phyloP scores from a whole-genome alignment of 139 green algal genomes.

The Picochlorum costavermella region DNA sequence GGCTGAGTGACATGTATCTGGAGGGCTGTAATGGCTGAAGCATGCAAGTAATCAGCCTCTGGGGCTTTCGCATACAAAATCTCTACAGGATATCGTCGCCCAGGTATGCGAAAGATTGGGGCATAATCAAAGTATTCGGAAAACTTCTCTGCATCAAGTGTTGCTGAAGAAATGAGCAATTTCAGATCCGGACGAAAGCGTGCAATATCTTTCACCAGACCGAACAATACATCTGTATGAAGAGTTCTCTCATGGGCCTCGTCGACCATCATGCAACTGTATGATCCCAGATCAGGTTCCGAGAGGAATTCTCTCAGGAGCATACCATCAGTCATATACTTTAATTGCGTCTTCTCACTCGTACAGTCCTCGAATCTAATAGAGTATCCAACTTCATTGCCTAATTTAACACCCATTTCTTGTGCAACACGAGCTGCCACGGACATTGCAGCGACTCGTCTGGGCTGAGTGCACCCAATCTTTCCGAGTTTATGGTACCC shows the following conservation, averaged over 20 bases:
- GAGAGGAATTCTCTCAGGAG: conserved; percentile 93
- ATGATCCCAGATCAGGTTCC: conserved; percentile 89
- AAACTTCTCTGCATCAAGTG: conserved; percentile 89
- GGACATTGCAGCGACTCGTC: conserved; percentile 91
- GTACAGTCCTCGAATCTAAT: conserved; percentile 99
- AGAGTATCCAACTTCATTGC: conserved; percentile 90
- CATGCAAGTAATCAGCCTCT: conserved; percentile 91
- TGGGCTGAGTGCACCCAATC: conserved; percentile 86
- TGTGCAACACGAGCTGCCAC: conserved; percentile 87
- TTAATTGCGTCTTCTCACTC: conserved; percentile 87
- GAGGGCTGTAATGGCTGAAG: conserved; percentile 71
- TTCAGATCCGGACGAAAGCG: conserved; percentile 88
- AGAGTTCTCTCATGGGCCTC: conserved; percentile 96
- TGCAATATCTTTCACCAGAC: conserved; percentile 81
- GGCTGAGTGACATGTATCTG: conserved; percentile 84
- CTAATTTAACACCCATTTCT: conserved; percentile 89
- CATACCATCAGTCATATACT: conserved; percentile 99
- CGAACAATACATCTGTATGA: conserved; percentile 95
- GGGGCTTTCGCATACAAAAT: conserved; percentile 95
- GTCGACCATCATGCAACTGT: conserved; percentile 92
- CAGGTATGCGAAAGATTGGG: conserved; percentile 88
- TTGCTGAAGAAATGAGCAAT: conserved; percentile 90
- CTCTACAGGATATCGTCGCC: conserved; percentile 87
- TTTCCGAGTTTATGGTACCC: conserved; percentile 82
- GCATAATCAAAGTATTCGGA: conserved; percentile 93